These are phyloP conservation scores for Trypanosoma avium DNA, from an alignment of 208 protist species.

Conservation along the genomic window DNA sequence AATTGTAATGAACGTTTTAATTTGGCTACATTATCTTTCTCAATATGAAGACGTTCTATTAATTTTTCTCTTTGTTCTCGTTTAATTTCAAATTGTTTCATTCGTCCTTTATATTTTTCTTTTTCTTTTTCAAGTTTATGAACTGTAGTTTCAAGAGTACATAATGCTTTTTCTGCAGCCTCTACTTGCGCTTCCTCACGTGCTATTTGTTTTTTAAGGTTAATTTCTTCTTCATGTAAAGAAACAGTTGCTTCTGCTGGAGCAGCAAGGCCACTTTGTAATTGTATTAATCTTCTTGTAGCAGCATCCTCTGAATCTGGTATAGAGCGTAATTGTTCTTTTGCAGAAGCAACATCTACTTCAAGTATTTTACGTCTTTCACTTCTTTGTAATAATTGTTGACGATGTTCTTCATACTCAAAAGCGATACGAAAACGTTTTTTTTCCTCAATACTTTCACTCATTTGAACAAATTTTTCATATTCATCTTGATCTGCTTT, in stretches of 20 bases:
- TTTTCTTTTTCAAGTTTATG: constrained; percentile 53
- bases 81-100: constrained; percentile 46
- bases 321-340: constrained; percentile 46
- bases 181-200: constrained; percentile 52
- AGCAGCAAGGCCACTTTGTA: constrained; percentile 49
- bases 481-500: constrained; percentile 88
- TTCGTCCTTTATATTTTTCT: constrained; percentile 35
- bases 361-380: constrained; percentile 24
- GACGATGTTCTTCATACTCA: constrained; percentile 59
- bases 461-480: constrained; percentile 58
- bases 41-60: constrained; percentile 52
- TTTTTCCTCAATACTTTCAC: constrained; percentile 74
- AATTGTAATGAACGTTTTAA: constrained; percentile 76
- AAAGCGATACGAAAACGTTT: constrained; percentile 68
- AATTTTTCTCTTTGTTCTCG: constrained; percentile 32
- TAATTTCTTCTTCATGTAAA: constrained; percentile 69
- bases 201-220: constrained; percentile 48
- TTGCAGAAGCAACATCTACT: constrained; percentile 32
- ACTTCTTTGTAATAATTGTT: constrained; percentile 15
- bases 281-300: constrained; percentile 51
- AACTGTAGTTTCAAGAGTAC: constrained; percentile 50
- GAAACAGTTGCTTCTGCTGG: constrained; percentile 55
- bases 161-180: constrained; percentile 35
- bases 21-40: constrained; percentile 47
- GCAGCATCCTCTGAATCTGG: constrained; percentile 54